phyloP scores from a whole-genome alignment of 2,329 filamentous ascomycete genomes.

The Sordariomycetes sp. region DNA sequence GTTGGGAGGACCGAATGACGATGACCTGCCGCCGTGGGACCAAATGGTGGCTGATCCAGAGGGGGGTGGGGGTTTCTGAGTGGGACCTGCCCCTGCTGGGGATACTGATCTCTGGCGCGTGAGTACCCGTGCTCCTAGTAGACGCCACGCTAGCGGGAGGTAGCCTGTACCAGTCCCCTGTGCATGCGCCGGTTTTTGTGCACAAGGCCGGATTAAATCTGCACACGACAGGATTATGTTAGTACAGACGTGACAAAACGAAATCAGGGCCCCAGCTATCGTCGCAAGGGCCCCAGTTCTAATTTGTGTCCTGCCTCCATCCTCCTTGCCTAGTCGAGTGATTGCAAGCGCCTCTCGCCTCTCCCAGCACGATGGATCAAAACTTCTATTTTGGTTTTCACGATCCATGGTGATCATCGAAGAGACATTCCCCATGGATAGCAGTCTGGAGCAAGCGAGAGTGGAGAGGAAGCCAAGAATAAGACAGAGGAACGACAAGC shows the following conservation, averaged over 20 bases:
- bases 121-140: neutral
- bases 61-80: neutral
- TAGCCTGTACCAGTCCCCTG: neutral
- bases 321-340: neutral
- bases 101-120: neutral
- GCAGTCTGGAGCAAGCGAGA: too few species aligned
- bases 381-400: too few species aligned
- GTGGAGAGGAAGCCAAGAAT: too few species aligned
- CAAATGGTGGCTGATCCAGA: neutral
- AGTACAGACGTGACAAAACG: neutral
- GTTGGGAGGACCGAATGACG: neutral
- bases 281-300: neutral
- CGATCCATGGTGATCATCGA: too few species aligned
- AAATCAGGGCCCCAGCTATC: neutral
- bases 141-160: neutral
- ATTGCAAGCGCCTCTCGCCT: neutral
- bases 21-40: neutral
- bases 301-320: neutral
- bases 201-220: neutral
- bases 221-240: neutral
- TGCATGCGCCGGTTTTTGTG: neutral
- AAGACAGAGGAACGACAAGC: too few species aligned
- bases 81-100: neutral
- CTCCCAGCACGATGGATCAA: too few species aligned
- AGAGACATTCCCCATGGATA: too few species aligned